phyloP scores from a whole-genome alignment of 2,329 filamentous ascomycete genomes.

The Nemania sp. region DNA sequence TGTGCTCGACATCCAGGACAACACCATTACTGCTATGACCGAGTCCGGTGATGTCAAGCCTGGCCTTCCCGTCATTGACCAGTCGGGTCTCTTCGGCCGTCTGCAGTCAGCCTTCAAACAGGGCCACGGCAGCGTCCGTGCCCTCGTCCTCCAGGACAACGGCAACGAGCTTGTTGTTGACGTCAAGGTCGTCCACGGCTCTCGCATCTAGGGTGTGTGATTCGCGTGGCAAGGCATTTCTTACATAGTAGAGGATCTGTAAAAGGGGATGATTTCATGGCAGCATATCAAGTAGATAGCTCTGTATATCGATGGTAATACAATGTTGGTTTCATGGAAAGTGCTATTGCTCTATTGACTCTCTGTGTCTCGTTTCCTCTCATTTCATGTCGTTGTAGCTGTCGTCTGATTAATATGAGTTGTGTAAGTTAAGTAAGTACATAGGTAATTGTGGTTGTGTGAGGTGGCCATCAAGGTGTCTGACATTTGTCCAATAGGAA shows the following conservation, averaged over 20 bases:
- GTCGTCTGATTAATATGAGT: no score
- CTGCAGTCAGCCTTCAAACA: constrained; percentile 87
- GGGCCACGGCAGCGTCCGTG: constrained; percentile 92
- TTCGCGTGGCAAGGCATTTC: constrained; percentile 41
- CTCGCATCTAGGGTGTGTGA: constrained; percentile 65
- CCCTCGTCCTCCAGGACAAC: constrained; percentile 93
- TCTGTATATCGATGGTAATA: constrained; percentile 57
- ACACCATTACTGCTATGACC: constrained; percentile 91
- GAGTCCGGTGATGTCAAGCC: constrained; percentile 99
- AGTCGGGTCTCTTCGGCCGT: constrained; percentile 87
- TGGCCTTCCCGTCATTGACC: constrained; percentile 90
- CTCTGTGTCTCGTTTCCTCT: no score
- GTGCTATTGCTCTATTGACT: neutral
- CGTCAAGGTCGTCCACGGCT: constrained; percentile 96
- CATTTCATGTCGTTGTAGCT: no score
- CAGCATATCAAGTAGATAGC: constrained; percentile 58
- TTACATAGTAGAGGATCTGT: constrained; percentile 46
- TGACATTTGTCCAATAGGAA: neutral
- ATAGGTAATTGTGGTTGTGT: no score
- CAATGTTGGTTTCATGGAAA: constrained; percentile 44
- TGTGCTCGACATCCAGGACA: constrained; percentile 95
- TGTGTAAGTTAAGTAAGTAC: no score
- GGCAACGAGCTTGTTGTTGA: constrained; percentile 96
- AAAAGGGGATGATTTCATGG: constrained; percentile 52
- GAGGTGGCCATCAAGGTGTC: constrained; percentile 26